Base-by-base conservation (phyloP, 148 eudicot species). In the Chenopodium berlandieri region DNA sequence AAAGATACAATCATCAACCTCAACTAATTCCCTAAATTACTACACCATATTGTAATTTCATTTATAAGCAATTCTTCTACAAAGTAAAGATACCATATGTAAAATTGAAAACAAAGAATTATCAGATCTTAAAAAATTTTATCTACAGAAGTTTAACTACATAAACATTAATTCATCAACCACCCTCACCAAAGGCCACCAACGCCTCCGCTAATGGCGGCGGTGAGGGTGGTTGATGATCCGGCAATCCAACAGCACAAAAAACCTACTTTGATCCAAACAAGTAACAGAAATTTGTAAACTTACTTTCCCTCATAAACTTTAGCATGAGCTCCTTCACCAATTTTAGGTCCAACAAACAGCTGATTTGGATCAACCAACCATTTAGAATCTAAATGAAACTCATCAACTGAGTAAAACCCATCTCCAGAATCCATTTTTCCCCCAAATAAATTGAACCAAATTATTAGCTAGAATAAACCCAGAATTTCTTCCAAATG, bases 271-370 rank as follows among this genome's bases (percentile, higher is more conserved):
- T 71, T 71, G 75, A 71, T 71, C 75, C 75, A 71, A 71, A 40
- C 4, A 71, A 65, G 46, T 37, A 22, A 34, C 20, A 80, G 37
- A 60, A 54, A 58, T 75, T 34, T 31, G 67, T 50, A 16, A 37
- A 82, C 89, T 87, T 87, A 87, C 89, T 81, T 87, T 85, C 89
- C 89, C 77, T 87, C 86, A 78, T 87, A 87, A 6, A 87, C 89
- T 81, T 87, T 87, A 81, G 89, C 89, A 85, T 87, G 87, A 81
- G 89, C 89, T 52, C 89, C 89, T 87, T 87, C 89, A 27, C 89
- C 89, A 85, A 87, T 87, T 81, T 85, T 87, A 27, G 89, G 89
- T 3, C 89, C 89, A 78, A 87, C 88, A 80, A 87, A 85, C 40
- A 87, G 86, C 44, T 85, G 88, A 80, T 81, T 85, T 84, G 89